Evolutionary conservation across 2,329 filamentous ascomycete genomes (phyloP), one percentile per base, ranked within the genome.

Genomic region (Rosellinia necatrix): DNA sequence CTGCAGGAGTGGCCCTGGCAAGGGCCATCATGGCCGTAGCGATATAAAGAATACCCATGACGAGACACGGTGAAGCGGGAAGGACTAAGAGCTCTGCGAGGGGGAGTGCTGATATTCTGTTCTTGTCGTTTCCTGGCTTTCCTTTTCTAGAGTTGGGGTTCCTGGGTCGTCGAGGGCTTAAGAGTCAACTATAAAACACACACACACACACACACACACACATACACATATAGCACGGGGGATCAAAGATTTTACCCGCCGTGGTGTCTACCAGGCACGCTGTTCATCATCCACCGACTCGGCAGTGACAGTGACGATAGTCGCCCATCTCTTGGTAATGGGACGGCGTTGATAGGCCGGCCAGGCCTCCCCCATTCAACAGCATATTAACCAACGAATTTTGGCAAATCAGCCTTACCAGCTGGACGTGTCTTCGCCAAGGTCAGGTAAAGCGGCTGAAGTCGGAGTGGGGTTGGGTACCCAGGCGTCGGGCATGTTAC

Each of bases 341-440:
- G 48, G 29, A 38, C 12, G 44, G 25, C 29, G 38, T 13, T 59
- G 53, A 59, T 59, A 56, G 57, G 57, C 15, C 35, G 52, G 41
- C 40, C 17, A n/a, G 34, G 29, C 22, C 29, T n/a, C 25, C 41
- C 49, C 32, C 19, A 19, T 32, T 43, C 6, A 21, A 24, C 15
- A n/a, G 35, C 44, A 58, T 47, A 60, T 60, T 60, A 60, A 54
- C 34, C 43, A 25, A 41, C 29, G 52, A 49, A 41, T 61, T 59
- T 61, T 55, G 59, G 56, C 56, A 59, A 61, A 61, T 61, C 56
- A 59, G 59, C 59, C 59, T 59, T 59, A 49, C 59, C 51, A 61
- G 59, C 56, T 61, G 46, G 46, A 51, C 53, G 40, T 40, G 49
- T 38, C 8, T 55, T 53, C 51, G 46, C 50, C 57, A 57, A 46